These are phyloP conservation scores for Arxiozyma telluris DNA, from an alignment of 1,139 yeast genomes.

Conservation along the genomic window DNA sequence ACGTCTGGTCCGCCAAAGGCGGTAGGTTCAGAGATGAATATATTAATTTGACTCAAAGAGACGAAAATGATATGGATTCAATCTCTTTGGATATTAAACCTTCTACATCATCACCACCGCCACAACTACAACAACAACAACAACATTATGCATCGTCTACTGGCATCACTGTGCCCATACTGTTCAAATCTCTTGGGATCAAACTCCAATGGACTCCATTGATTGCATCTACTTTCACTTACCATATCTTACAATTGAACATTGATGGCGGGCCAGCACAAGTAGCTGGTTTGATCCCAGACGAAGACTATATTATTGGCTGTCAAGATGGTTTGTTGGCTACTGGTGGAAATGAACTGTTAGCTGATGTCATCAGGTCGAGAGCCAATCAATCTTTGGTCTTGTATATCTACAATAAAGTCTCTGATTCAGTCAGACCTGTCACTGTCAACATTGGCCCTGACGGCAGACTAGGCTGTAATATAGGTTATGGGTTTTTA, in stretches of 20 bases:
- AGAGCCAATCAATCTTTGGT: conserved; percentile 43
- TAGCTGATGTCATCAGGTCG: conserved; percentile 60
- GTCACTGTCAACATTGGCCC: conserved; percentile 74
- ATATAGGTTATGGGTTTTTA: conserved; percentile 84
- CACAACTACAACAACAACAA: not conserved
- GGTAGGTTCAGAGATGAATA: conserved; percentile 39
- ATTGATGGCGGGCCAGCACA: conserved; percentile 80
- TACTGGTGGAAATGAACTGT: conserved; percentile 76
- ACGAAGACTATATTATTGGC: conserved; percentile 83
- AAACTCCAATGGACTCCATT: conserved; percentile 72
- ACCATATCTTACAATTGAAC: conserved; percentile 68
- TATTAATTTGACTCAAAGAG: conserved; percentile 21
- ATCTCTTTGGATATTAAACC: conserved; percentile 14
- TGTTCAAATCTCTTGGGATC: conserved; percentile 46
- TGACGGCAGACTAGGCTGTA: conserved; percentile 81
- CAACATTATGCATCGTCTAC: not conserved
- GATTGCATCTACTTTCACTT: conserved; percentile 69
- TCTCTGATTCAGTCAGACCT: conserved; percentile 76
- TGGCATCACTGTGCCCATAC: conserved; percentile 8
- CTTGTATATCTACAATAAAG: conserved; percentile 82
- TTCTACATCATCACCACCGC: not conserved
- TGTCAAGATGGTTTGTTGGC: conserved; percentile 76
- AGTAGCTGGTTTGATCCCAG: conserved; percentile 71
- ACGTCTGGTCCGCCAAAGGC: conserved; percentile 88
- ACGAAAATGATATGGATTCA: conserved; percentile 21